Base-by-base conservation (phyloP, 768 basidiomycete species). In the Lactifluus echinatus region DNA sequence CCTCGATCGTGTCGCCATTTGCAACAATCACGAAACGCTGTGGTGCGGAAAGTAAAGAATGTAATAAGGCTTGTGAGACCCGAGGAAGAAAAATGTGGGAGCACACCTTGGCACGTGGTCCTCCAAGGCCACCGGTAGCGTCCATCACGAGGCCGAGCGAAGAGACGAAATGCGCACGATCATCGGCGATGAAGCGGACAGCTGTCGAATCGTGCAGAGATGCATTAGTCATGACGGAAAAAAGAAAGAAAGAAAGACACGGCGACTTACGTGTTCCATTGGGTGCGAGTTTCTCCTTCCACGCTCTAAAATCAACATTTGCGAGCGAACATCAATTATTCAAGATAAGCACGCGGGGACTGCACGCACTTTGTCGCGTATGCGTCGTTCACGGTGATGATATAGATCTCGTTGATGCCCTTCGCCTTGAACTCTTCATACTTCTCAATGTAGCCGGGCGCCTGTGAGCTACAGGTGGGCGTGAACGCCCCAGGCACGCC, bases 371-470 rank as follows among this genome's bases (percentile, higher is more conserved):
- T 62, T 40, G 56, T 80, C 44, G 88, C 85, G 65, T 87, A 93
- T 7, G 78, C 76, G 67, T 94, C 91, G 68, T 93, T 93, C 55
- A 89, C 84, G 24, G 82, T 74, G 53, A 93, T 71, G 53, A 93
- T 78, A 60, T 82, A 85, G 59, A 90, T 79, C 50, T 80, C 75
- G 57, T 81, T 77, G 65, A 91, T 72, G 11, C 88, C 91, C 70
- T 89, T 92, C 3, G 74, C 79, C 72, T 83, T 83, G 79, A 88
- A 88, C 66, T 83, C 74, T 14, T 83, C 77, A 69, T 80, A 85
- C 52, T 76, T 75, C 53, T 77, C 68, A 61, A 92, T 78, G 73
- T 85, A 93, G 10, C 56, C 63, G 1, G 63, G 63, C 17, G 44
- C 61, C 29, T 63, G 61, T 48, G 28, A 53, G 50, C 54, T 58